A percentile compares a stretch with the other conserved stretches of the same genome.
Conservation (phyloP, 192 early-diverging fungal genomes). For the Rhizophagus sp. region DNA sequence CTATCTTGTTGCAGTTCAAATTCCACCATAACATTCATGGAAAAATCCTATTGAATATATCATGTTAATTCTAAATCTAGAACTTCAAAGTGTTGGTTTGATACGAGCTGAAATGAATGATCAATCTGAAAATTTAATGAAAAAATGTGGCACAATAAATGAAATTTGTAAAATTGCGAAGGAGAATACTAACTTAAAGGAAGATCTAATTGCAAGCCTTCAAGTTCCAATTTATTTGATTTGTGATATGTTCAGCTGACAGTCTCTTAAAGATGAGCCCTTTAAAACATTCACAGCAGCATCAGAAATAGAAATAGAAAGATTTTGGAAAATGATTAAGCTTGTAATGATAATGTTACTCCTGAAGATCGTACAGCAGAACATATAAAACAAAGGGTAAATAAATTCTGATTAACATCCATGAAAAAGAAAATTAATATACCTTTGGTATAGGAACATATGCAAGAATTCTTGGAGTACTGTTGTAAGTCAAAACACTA, state of each 20-base stretch:
- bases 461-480: neutral
- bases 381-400: neutral
- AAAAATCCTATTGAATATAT: no score
- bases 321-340: neutral
- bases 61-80: no score
- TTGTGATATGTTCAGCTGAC: neutral
- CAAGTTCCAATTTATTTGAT: no score
- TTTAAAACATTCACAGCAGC: neutral
- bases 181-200: no score
- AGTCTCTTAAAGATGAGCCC: neutral
- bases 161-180: no score
- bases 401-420: neutral
- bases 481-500: neutral
- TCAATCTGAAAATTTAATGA: no score
- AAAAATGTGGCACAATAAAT: no score
- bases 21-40: no score
- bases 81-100: no score
- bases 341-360: neutral
- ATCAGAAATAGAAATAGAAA: neutral
- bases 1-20: no score
- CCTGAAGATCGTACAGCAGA: neutral
- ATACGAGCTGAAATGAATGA: no score
- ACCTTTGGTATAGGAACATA: neutral
- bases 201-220: no score
- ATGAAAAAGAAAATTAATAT: neutral